These are phyloP conservation scores for Gynandropsis gynandra DNA, from an alignment of 345 rosid genomes.

Conservation along the genomic window DNA sequence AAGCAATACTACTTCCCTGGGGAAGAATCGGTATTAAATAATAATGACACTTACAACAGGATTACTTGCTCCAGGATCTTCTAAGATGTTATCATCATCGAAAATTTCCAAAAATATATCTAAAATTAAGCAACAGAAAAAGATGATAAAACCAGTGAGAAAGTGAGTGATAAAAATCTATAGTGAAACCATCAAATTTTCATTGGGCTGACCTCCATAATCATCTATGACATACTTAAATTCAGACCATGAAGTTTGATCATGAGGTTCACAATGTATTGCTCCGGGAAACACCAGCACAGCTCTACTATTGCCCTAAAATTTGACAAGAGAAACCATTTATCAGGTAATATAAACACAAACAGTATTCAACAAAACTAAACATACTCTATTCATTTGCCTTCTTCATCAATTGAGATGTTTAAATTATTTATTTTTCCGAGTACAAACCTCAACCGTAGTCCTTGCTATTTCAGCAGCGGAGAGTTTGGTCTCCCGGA, in stretches of 20 bases:
- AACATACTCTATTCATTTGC: not conserved
- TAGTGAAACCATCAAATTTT: not conserved
- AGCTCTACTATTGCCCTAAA: constrained; percentile 66
- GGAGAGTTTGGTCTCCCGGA: constrained; percentile 60
- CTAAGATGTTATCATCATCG: constrained; percentile 65
- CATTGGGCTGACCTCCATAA: constrained; percentile 64
- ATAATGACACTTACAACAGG: constrained; percentile 68
- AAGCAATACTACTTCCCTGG: not conserved
- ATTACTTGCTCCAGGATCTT: constrained; percentile 79
- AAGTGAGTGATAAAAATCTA: constrained; percentile 4
- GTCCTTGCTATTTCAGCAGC: constrained; percentile 82
- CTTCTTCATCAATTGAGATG: constrained; percentile 5
- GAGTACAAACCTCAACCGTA: constrained; percentile 57
- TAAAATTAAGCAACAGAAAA: constrained; percentile 20
- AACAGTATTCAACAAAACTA: constrained; percentile 7
- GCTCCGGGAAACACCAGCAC: constrained; percentile 80
- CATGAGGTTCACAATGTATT: constrained; percentile 82
- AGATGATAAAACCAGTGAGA: constrained; percentile 13
- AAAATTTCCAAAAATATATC: constrained; percentile 82
- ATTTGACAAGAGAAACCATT: not conserved
- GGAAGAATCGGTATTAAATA: constrained; percentile 13
- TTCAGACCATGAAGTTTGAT: constrained; percentile 77
- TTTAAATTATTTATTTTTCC: not conserved
- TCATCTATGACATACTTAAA: constrained; percentile 77
- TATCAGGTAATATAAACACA: not conserved